Base-by-base conservation (phyloP, 257 asterid species). In the Verbena officinalis region DNA sequence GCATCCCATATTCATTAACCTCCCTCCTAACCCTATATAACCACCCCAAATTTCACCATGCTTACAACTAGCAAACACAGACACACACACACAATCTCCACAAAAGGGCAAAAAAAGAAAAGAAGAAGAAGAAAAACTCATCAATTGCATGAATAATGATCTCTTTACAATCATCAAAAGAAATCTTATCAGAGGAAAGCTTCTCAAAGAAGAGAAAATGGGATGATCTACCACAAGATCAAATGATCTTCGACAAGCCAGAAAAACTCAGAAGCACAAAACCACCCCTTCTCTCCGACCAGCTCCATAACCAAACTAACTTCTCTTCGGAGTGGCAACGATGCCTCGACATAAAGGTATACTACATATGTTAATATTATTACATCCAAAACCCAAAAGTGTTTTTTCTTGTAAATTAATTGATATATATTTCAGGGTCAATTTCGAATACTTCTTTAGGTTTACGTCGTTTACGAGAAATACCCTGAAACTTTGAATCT, bases 281-380 rank as follows among this genome's bases (percentile, higher is more conserved):
- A 20, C 34, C 77, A 44, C 8, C 55, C 7, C 56, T 59, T 15
- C 74, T 72, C 2, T 50, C 67, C 5, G 65, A 66, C 10, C n/a
- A n/a, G n/a, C 67, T 61, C 4, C 75, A 80, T 33, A 84, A 34
- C 17, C 77, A 79, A 38, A 65, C 84, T 67, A 65, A 78, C 0
- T 67, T 76, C 3, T 82, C 96, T 38, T 59, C 73, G 38, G 96
- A 88, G 59, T 83, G 96, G 96, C 96, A 88, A 67, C 68, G 84
- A 48, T 85, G 89, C 33, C 94, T 88, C 9, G 91, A 88, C 46
- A 76, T 81, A 53, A 83, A 81, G 96, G 96, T 88, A 59, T 14
- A n/a, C n/a, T n/a, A n/a, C n/a, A n/a, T n/a, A n/a, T n/a, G n/a
- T n/a, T n/a, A n/a, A n/a, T n/a, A n/a, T n/a, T n/a, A 8, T 13